These are phyloP conservation scores for Solanum ossicruentum DNA, from an alignment of 257 asterid species.

Conservation along the genomic window DNA sequence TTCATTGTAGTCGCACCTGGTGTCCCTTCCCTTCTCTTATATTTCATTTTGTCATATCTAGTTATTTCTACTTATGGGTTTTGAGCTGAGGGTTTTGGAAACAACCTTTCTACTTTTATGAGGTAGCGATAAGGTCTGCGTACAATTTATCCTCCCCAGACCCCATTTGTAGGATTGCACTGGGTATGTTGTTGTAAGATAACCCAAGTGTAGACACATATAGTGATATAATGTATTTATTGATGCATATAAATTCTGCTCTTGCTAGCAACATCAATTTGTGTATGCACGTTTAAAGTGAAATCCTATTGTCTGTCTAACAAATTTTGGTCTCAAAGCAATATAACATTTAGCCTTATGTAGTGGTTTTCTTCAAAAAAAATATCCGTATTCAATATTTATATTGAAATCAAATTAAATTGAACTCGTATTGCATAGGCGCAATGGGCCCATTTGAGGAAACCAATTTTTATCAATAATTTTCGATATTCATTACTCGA, in stretches of 20 bases:
- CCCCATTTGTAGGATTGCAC: too few relatives aligned
- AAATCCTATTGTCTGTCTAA: neutral
- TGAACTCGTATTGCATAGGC: neutral
- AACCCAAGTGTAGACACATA: neutral
- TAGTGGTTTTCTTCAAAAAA: neutral
- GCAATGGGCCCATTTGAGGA: neutral
- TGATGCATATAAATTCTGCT: neutral
- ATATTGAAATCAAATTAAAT: neutral
- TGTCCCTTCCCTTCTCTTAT: too few relatives aligned
- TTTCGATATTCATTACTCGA: neutral
- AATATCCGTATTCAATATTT: neutral
- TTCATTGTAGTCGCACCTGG: too few relatives aligned
- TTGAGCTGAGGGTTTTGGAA: too few relatives aligned
- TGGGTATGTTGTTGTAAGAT: too few relatives aligned
- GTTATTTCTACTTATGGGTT: too few relatives aligned
- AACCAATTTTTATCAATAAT: neutral
- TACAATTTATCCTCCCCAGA: too few relatives aligned
- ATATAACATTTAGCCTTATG: neutral
- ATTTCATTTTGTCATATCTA: too few relatives aligned
- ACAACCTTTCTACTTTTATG: too few relatives aligned
- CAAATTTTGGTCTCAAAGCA: neutral
- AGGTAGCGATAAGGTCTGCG: too few relatives aligned
- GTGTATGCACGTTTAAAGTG: neutral
- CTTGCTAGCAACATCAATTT: neutral
- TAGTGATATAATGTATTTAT: too few relatives aligned